Base-by-base conservation (phyloP, 768 basidiomycete genomes). In the Boletus tylopilopsis region DNA sequence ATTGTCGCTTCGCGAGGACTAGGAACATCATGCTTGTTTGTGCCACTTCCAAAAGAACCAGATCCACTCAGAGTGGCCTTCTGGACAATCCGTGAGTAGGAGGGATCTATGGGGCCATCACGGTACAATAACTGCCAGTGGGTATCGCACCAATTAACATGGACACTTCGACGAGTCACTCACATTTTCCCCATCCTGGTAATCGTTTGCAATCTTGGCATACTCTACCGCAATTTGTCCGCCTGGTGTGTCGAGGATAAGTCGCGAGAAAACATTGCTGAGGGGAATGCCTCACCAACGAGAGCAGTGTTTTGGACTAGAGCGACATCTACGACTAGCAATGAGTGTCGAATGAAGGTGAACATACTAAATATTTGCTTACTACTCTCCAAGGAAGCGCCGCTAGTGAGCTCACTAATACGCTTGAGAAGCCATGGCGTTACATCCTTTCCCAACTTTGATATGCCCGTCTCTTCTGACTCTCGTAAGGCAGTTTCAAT, bases 341-440 rank as follows among this genome's bases (percentile, higher is more conserved):
- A 21, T 65, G 16, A 55, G 34, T 30, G 11, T 39, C 13, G 34
- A 24, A 16, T 2, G 19, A 9, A 25, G 45, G 47, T 30, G 36
- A 4, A 19, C 1, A 37, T 45, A 29, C 1, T 7, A 25, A 38
- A 19, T 32, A 12, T 18, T 11, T 4, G 70, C 86, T 67, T 51
- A 87, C 86, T 87, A 61, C 79, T 84, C 33, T 75, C 71, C 44
- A 96, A 70, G 6, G 91, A 92, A 52, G 74, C 74, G 2, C 92
- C 92, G 27, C 77, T 62, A 0, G 88, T 92, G 41, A 98, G 73
- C 64, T 95, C 87, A 15, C 78, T 77, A 2, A 98, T 84, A 25
- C 95, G 82, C 37, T 77, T 74, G 25, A 99, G 73, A 10, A 99
- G 73, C 95, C 95, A 98, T 7, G 96, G 96, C 2, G 96, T 99